Evolutionary conservation across 2,329 filamentous ascomycete genomes (phyloP), one percentile per base, ranked within the genome.

Genomic region (Chaetomium globosum): DNA sequence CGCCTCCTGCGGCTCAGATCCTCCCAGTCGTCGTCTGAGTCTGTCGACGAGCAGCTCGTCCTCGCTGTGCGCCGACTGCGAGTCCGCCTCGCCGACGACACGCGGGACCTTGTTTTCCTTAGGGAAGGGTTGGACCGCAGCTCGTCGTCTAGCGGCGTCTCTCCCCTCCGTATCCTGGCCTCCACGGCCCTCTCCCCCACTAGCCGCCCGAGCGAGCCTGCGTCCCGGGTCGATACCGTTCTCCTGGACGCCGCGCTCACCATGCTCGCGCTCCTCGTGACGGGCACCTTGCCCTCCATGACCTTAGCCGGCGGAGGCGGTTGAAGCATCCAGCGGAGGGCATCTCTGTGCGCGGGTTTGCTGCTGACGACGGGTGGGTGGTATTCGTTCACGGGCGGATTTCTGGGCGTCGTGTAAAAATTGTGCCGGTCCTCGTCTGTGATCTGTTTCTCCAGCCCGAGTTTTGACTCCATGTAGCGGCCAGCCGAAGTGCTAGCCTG

Each of bases 311-410:
- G 86, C n/a, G 93, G 93, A 1, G 93, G 92, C 2, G 93, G 93
- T 74, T 96, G 92, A 59, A 96, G 81, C 93, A 97, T 97, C 93
- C 93, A 97, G 73, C 84, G 85, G 62, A 90, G 89, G 66, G 91
- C 92, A 62, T 87, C 87, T 73, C 81, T 87, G 74, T 85, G 87
- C 46, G 82, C 83, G 16, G 88, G 90, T 64, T 86, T 89, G 77
- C 87, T 91, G 76, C 86, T 92, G 67, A 95, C 90, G 59, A 96
- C 89, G 2, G 92, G 92, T 5, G 92, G 91, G 74, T 96, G 91
- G 65, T 93, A 85, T 67, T 96, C 91, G 77, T 96, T 95, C 72
- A 96, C 87, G 4, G 91, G 91, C 8, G 89, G 92, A 72, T 89
- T 88, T 65, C 78, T 80, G 46, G 82, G 81, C 6, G 85, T 78